phyloP scores from a whole-genome alignment of 2,329 filamentous ascomycete species.

The Microdochium nivale region DNA sequence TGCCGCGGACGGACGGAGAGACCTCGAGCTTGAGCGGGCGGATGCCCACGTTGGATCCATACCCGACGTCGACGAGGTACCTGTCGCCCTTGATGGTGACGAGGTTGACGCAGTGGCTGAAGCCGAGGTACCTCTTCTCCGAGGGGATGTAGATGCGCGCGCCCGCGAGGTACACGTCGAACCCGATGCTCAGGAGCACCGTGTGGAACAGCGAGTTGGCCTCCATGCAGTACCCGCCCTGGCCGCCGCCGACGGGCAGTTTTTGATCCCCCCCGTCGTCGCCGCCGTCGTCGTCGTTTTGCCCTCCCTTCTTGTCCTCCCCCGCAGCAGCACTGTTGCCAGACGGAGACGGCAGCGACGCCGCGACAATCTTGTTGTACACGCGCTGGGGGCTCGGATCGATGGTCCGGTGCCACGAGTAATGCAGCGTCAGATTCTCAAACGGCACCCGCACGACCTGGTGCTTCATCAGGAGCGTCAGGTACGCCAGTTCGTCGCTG shows the following conservation, averaged over 20 bases:
- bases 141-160: constrained; percentile 12
- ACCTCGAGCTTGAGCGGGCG: constrained; percentile 5
- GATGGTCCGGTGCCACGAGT: constrained; percentile 23
- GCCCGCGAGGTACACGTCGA: constrained; percentile 16
- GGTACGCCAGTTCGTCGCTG: constrained; percentile 3
- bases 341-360: background rate
- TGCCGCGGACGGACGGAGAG: background rate
- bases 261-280: background rate
- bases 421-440: constrained; percentile 36
- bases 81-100: constrained; percentile 6
- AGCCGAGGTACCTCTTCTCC: constrained; percentile 9
- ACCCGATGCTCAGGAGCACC: constrained; percentile 30
- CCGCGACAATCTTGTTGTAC: constrained; percentile 27
- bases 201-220: constrained; percentile 32
- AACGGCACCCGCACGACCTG: constrained; percentile 35
- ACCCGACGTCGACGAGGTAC: constrained; percentile 15
- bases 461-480: constrained; percentile 13
- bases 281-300: background rate
- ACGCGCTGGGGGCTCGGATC: constrained; percentile 24
- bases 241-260: constrained; percentile 11
- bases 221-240: constrained; percentile 40
- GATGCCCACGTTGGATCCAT: constrained; percentile 13
- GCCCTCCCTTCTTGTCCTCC: too few relatives aligned
- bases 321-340: too few relatives aligned
- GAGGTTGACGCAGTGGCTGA: constrained; percentile 18